Conservation (phyloP, 2,329 filamentous ascomycete genomes). For the Fusarium hostae region DNA sequence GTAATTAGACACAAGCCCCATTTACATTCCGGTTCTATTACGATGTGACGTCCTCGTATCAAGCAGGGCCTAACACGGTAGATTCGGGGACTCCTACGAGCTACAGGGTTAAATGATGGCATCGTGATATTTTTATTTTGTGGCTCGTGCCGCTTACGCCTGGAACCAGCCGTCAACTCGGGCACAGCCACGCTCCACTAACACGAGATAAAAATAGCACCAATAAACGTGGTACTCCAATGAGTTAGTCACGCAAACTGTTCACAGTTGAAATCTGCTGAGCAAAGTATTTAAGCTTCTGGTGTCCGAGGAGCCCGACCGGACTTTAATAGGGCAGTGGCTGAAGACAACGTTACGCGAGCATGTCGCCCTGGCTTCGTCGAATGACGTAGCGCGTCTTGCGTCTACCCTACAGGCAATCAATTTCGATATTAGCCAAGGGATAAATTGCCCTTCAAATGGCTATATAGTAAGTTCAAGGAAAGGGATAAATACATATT, state of each 20-base stretch:
- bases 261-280: rapidly evolving
- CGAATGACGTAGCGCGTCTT: not conserved
- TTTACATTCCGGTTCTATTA: not conserved
- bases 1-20: slow-evolving; percentile 19
- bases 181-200: slow-evolving; percentile 4
- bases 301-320: not conserved
- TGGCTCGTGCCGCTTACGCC: not conserved
- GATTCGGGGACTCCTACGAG: not conserved
- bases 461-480: rapidly evolving
- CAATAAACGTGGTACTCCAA: not conserved
- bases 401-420: not conserved
- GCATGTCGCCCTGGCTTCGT: not conserved
- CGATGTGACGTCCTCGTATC: not conserved
- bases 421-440: not conserved
- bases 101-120: not conserved
- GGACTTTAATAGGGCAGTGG: not conserved
- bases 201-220: slow-evolving; percentile 25
- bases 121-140: slow-evolving; percentile 8
- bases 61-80: not conserved
- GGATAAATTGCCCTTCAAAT: not conserved
- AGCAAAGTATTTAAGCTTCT: not conserved
- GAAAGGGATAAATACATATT: not conserved
- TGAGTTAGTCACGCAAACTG: not conserved
- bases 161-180: not conserved
- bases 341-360: not conserved